phyloP scores from a whole-genome alignment of 495 filamentous ascomycete genomes.

The Letharia lupina region DNA sequence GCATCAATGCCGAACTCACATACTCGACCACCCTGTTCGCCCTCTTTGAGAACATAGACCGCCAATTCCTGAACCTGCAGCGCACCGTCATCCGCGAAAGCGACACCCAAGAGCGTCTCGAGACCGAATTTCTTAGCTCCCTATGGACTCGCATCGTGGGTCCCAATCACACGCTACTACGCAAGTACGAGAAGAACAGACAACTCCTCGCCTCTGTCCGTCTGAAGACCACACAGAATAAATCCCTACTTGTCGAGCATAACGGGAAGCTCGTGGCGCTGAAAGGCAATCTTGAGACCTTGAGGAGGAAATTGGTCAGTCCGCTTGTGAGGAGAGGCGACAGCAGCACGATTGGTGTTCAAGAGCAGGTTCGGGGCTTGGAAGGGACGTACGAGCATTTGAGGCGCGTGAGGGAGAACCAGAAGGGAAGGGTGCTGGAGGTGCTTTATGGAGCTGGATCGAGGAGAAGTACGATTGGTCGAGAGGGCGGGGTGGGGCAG shows the following conservation, averaged over 20 bases:
- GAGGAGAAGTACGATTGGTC: constrained; percentile 20
- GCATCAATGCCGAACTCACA: constrained; percentile 71
- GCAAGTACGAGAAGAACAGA: constrained; percentile 85
- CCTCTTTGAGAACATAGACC: constrained; percentile 80
- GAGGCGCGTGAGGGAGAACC: constrained; percentile 58
- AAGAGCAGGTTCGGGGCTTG: constrained; percentile 75
- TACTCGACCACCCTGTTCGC: constrained; percentile 68
- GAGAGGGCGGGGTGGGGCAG: constrained; percentile 16
- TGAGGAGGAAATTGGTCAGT: constrained; percentile 68
- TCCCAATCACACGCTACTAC: constrained; percentile 56
- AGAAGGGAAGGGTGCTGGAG: constrained; percentile 79
- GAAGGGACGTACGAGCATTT: constrained; percentile 71
- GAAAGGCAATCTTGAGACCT: constrained; percentile 69
- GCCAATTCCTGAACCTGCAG: constrained; percentile 78
- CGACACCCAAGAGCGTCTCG: constrained; percentile 65
- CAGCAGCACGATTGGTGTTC: constrained; percentile 45
- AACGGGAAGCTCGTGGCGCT: constrained; percentile 69
- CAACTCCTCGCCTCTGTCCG: constrained; percentile 65
- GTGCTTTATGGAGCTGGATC: constrained; percentile 59
- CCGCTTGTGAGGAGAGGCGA: constrained; percentile 67
- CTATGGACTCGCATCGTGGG: constrained; percentile 81
- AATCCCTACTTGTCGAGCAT: constrained; percentile 72
- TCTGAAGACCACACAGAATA: constrained; percentile 75
- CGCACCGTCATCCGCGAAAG: constrained; percentile 78
- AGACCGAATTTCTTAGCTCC: constrained; percentile 70